A percentile compares a stretch with the other conserved stretches of the same genome.
Evolutionary conservation across 495 filamentous ascomycete genomes (phyloP).

Genomic region (Clavariopsis aquatica): DNA sequence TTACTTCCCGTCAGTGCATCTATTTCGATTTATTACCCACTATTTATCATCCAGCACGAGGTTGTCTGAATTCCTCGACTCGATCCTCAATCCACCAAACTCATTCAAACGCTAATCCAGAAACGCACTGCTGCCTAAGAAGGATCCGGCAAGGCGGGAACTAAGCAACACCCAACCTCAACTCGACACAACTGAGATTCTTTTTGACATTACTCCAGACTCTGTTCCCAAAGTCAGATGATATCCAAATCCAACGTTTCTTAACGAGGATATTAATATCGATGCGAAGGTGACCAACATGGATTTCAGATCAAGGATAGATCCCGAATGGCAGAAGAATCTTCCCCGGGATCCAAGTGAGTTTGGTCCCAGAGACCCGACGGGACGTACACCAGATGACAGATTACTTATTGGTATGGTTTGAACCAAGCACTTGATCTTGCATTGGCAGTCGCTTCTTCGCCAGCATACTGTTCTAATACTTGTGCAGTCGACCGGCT

Average conservation of each 20-base stretch:
- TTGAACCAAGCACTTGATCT: background rate
- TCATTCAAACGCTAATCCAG: background rate
- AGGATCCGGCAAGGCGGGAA: background rate
- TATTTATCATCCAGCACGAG: too few relatives aligned
- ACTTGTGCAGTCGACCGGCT: slow-evolving; percentile 1
- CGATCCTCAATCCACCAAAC: too few relatives aligned
- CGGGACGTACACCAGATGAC: background rate
- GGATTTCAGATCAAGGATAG: background rate
- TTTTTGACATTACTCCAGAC: background rate
- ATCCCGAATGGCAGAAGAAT: background rate
- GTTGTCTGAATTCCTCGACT: too few relatives aligned
- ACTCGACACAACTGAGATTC: background rate
- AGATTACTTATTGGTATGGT: background rate
- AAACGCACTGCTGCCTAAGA: background rate
- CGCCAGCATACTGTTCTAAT: too few relatives aligned
- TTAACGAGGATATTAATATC: background rate
- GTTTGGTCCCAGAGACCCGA: background rate
- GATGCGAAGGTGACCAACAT: background rate
- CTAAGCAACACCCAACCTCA: background rate
- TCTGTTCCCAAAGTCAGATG: background rate
- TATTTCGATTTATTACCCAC: too few relatives aligned
- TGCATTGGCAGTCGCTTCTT: too few relatives aligned
- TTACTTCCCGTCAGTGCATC: too few relatives aligned
- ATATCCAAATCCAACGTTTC: background rate
- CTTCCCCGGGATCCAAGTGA: background rate